phyloP scores from a whole-genome alignment of 768 basidiomycete genomes.

The Phaeolepiota aurea region DNA sequence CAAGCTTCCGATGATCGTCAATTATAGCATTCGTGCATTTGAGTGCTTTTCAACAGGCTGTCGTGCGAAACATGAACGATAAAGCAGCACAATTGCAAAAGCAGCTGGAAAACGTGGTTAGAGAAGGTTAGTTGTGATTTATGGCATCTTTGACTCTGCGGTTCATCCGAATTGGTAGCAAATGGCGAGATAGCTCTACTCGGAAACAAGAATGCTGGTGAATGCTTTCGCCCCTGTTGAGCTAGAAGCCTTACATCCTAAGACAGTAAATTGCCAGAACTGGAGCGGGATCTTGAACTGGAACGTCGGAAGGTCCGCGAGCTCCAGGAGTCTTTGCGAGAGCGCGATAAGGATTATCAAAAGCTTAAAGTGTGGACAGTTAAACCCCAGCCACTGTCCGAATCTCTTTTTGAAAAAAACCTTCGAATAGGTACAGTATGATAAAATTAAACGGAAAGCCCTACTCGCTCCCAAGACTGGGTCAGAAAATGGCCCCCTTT shows the following conservation, averaged over 20 bases:
- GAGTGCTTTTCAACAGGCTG: slow-evolving; percentile 80
- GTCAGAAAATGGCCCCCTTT: slow-evolving; percentile 8
- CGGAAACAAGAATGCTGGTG: slow-evolving; percentile 61
- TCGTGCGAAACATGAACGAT: slow-evolving; percentile 73
- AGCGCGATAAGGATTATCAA: slow-evolving; percentile 81
- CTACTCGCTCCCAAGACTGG: slow-evolving; percentile 42
- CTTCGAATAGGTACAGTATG: slow-evolving; percentile 52
- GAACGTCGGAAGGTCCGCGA: slow-evolving; percentile 71
- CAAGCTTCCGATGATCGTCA: not conserved
- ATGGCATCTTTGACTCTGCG: not conserved
- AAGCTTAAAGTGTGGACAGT: slow-evolving; percentile 60
- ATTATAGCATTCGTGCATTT: slow-evolving; percentile 6
- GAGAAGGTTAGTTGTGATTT: slow-evolving; percentile 59
- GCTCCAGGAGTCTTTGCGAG: slow-evolving; percentile 63
- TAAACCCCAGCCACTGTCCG: not conserved
- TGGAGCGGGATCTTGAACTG: slow-evolving; percentile 74
- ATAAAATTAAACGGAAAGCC: slow-evolving; percentile 77
- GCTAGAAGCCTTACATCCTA: no score
- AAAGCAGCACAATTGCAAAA: slow-evolving; percentile 79
- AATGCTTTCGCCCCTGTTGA: no score
- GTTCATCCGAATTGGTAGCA: slow-evolving; percentile 36
- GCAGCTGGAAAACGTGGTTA: slow-evolving; percentile 75
- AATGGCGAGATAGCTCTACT: slow-evolving; percentile 70
- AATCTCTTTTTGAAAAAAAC: not conserved
- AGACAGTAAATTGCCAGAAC: no score